Base-by-base conservation (phyloP, 345 rosid genomes). In the Raphanus raphanistrum region DNA sequence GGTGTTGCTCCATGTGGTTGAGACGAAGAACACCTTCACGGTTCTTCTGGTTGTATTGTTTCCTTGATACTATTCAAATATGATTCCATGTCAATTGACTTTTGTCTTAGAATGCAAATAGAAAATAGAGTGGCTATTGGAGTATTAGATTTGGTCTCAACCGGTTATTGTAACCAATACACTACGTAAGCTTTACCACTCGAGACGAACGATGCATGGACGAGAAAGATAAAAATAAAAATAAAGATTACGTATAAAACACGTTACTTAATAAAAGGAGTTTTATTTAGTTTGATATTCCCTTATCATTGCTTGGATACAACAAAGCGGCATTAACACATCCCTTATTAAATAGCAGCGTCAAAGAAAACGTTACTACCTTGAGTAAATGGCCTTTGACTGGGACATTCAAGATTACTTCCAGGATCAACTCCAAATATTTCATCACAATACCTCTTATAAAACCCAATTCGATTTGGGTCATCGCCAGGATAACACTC, bases 341-440 rank as follows among this genome's bases (percentile, higher is more conserved):
- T 38, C 45, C 45, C 9, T 38, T 8, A 29, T 9, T 38, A 38
- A 10, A 10, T 38, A 38, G 70, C 70, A 73, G 82, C 79, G 10
- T 81, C 68, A 2, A 76, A 59, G 62, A 72, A 41, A 50, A 26
- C 6, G 4, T 68, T 68, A 58, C 45, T 38, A 60, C 50, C 33
- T 8, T 4, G 31, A 17, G 7, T 54, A 54, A 79, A 87, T 3
- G 90, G 77, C 55, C 73, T 83, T 31, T 89, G 93, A 43, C 63
- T 26, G 77, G 86, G 82, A 82, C 96, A 87, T 29, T 89, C 90
- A 50, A 90, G 87, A 71, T 89, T 89, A 67, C 43, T 63, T 1
- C 93, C 96, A 17, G 84, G 84, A 27, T 83, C 77, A 67, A 85
- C 80, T 5, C 84, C 85, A 36, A 90, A 79, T n/a, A n/a, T n/a